These are phyloP conservation scores for Elongisporangium prolatum DNA, from an alignment of 352 stramenopile genomes.

Conservation along the genomic window DNA sequence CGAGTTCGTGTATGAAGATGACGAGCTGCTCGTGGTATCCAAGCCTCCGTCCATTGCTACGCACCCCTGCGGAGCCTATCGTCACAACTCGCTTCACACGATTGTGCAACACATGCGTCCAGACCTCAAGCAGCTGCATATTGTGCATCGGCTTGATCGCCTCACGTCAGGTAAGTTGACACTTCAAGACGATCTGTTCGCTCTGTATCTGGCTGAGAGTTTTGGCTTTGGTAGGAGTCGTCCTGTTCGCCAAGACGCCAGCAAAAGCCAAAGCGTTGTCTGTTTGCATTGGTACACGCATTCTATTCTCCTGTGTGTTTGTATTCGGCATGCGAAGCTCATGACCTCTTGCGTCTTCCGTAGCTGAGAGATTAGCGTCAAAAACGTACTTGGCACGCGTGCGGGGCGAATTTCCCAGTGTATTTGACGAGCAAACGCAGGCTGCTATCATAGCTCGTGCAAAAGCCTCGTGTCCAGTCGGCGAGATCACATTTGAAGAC, in stretches of 20 bases:
- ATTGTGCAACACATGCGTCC: constrained; percentile 71
- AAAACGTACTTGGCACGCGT: constrained; percentile 96
- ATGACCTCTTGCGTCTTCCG: neutral
- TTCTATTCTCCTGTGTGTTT: neutral
- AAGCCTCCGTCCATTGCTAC: constrained; percentile 93
- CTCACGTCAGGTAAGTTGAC: constrained; percentile 87
- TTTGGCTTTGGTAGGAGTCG: constrained; percentile 36
- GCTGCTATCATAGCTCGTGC: constrained; percentile 32
- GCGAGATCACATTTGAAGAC: constrained; percentile 48
- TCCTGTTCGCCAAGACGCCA: constrained; percentile 79
- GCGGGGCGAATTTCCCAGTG: constrained; percentile 77
- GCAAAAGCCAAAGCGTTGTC: constrained; percentile 71
- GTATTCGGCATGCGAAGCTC: neutral
- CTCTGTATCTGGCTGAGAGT: neutral
- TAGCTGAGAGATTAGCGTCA: constrained; percentile 76
- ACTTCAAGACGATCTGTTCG: neutral
- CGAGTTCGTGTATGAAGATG: constrained; percentile 69
- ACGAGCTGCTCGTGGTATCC: constrained; percentile 75
- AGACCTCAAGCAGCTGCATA: constrained; percentile 68
- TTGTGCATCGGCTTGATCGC: constrained; percentile 95
- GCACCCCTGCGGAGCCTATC: constrained; percentile 93
- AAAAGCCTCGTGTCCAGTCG: constrained; percentile 37
- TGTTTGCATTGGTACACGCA: constrained; percentile 53
- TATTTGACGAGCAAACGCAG: constrained; percentile 30
- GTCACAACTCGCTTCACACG: constrained; percentile 92